These are phyloP conservation scores for Furcasterigmium furcatum DNA, from an alignment of 2,329 filamentous ascomycete species.

Conservation along the genomic window DNA sequence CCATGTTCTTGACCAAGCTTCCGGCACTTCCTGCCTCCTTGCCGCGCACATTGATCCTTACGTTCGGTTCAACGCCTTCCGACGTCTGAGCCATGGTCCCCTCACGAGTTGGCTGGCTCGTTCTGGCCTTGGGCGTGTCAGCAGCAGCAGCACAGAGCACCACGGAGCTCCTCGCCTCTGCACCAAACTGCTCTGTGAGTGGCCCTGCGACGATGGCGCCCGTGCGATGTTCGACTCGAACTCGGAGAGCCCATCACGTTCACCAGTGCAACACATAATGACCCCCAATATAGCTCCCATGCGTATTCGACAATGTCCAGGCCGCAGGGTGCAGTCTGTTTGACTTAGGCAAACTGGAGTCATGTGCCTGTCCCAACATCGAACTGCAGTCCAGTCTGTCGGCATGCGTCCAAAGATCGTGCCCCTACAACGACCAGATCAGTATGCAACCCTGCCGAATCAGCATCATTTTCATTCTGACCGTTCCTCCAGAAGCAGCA, in stretches of 20 bases:
- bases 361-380: constrained; percentile 8
- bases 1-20: too few species aligned
- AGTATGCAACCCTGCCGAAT: background rate
- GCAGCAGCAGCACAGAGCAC: background rate
- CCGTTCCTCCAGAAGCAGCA: background rate
- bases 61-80: too few species aligned
- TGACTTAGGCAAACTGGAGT: constrained; percentile 1
- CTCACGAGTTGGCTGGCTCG: too few species aligned
- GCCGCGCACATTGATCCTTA: too few species aligned
- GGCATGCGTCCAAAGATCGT: constrained; percentile 8
- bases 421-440: constrained; percentile 5
- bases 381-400: constrained; percentile 6
- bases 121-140: background rate
- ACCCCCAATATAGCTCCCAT: constrained; percentile 3
- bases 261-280: background rate
- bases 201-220: background rate
- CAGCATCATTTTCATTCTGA: background rate
- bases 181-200: constrained; percentile 8
- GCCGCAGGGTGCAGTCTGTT: constrained; percentile 4
- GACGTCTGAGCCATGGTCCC: too few species aligned
- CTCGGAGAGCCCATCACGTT: background rate
- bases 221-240: background rate
- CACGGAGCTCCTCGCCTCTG: background rate
- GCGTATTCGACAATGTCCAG: constrained; percentile 5
- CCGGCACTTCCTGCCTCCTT: too few species aligned